Percentiles rank a stretch among this genome's conserved stretches.
These are phyloP conservation scores for Pseudogymnoascus pannorum DNA, from an alignment of 2,329 filamentous ascomycete genomes.

Conservation along the genomic window DNA sequence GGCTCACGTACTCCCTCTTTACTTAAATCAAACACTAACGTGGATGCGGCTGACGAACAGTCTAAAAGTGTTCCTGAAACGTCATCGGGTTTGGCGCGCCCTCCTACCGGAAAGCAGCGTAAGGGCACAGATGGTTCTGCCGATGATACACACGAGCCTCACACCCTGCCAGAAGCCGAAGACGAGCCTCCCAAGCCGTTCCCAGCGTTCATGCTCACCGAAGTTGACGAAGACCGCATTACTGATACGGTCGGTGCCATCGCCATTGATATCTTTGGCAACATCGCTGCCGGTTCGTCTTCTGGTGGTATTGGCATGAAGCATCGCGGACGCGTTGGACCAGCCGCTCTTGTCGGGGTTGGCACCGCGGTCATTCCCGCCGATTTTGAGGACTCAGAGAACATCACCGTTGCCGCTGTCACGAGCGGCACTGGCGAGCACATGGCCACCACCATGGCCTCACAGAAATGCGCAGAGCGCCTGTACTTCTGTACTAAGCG, in stretches of 20 bases:
- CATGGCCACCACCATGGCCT: conserved; percentile 92
- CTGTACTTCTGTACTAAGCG: conserved; percentile 66
- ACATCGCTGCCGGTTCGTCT: conserved; percentile 89
- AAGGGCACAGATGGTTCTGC: conserved; percentile 22
- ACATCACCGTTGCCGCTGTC: conserved; percentile 69
- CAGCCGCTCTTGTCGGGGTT: conserved; percentile 85
- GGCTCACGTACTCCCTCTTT: conserved; percentile 22
- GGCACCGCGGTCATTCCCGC: conserved; percentile 83
- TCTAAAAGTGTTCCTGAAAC: conserved; percentile 19
- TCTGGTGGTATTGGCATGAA: conserved; percentile 99
- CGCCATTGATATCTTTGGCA: conserved; percentile 76
- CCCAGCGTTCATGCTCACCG: background rate
- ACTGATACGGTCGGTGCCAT: conserved; percentile 96
- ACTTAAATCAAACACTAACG: conserved; percentile 16
- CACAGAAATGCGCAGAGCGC: conserved; percentile 76
- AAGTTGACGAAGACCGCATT: conserved; percentile 50
- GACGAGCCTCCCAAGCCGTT: background rate
- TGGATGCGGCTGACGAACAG: conserved; percentile 8
- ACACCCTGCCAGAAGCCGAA: background rate
- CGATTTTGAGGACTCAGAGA: conserved; percentile 61
- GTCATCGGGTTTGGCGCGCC: conserved; percentile 13
- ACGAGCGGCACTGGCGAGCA: conserved; percentile 96
- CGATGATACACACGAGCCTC: background rate
- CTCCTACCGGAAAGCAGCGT: conserved; percentile 10
- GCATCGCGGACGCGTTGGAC: conserved; percentile 81